These are phyloP conservation scores for Colletotrichum acutatum DNA, from an alignment of 2,329 filamentous ascomycete genomes.

Conservation along the genomic window DNA sequence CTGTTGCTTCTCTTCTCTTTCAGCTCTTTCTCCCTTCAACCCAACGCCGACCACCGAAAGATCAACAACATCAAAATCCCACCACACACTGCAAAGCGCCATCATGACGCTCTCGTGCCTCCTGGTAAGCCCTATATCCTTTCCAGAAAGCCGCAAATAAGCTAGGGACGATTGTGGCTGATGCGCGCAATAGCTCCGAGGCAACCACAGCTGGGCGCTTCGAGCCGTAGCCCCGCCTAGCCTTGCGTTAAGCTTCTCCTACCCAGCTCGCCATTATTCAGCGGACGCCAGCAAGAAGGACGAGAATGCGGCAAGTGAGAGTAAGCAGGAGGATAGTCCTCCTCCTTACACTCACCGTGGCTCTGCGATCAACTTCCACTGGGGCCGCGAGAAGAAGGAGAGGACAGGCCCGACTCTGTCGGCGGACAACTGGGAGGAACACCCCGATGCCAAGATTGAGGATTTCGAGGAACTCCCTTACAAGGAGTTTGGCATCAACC, in stretches of 20 bases:
- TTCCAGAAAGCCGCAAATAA: not conserved
- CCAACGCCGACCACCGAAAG: not conserved
- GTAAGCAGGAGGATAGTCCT: not conserved
- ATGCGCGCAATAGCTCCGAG: constrained; percentile 3
- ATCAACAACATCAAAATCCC: not conserved
- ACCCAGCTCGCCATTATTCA: constrained; percentile 5
- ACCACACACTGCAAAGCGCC: not conserved
- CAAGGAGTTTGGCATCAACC: constrained; percentile 86
- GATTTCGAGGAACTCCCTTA: constrained; percentile 58
- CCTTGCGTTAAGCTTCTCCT: not conserved
- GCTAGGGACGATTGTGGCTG: not conserved
- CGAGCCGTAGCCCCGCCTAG: not conserved
- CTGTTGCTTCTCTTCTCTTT: not conserved
- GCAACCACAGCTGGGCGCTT: not conserved
- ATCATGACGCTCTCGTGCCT: constrained; percentile 20
- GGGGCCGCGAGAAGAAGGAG: constrained; percentile 20
- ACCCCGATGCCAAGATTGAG: constrained; percentile 52
- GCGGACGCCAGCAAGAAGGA: constrained; percentile 17
- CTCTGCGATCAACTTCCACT: constrained; percentile 37
- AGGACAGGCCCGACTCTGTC: constrained; percentile 28
- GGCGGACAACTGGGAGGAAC: constrained; percentile 54
- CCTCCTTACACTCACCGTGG: constrained; percentile 29
- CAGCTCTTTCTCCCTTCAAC: not conserved
- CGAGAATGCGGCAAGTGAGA: not conserved
- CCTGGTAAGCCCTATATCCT: constrained; percentile 7